Evolutionary conservation across 139 green algal genomes (phyloP), one percentile per base, ranked within the genome.

Genomic region (Micractinium conductrix): DNA sequence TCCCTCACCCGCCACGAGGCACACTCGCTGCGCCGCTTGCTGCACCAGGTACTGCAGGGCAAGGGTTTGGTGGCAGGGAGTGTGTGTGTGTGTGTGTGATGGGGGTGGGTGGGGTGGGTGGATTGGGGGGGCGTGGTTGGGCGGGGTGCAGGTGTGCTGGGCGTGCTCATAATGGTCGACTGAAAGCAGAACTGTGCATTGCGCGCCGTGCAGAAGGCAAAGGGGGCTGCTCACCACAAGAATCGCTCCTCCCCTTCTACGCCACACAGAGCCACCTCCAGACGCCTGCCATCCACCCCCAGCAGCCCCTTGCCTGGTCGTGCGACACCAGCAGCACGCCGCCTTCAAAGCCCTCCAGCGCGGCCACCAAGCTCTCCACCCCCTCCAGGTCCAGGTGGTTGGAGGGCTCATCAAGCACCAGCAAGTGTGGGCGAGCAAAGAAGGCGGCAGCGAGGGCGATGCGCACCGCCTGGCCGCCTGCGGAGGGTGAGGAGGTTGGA

Each of bases 361-460:
- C 95, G 86, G 94, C 70, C 43, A 33, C 73, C 70, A 87, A 74
- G 83, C 94, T 93, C 70, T 98, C 93, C 67, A 98, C 91, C 7
- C 94, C 92, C 53, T 98, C 95, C 45, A 98, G 94, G 89, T 98
- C 95, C 55, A 98, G 78, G 80, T 98, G 95, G 89, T 98, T 98
- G 79, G 85, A 91, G 4, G 93, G 94, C 88, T 95, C 94, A 42
- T 98, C 95, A 73, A 98, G 88, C 63, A 98, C 88, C 84, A 98
- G 88, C 72, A 97, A 92, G 87, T 97, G 93, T 10, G 95, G 95
- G 80, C 96, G 94, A 26, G 82, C 91, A 67, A 90, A 97, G 9
- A 95, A 97, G 79, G 96, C 81, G 78, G 90, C 86, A 38, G 88
- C 87, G 35, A 90, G 74, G 30, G 87, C 53, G 33, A 91, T 73